Percentiles rank a stretch among this genome's conserved stretches.
phyloP scores from a whole-genome alignment of 148 eudicot genomes.

The Fagopyrum tataricum region DNA sequence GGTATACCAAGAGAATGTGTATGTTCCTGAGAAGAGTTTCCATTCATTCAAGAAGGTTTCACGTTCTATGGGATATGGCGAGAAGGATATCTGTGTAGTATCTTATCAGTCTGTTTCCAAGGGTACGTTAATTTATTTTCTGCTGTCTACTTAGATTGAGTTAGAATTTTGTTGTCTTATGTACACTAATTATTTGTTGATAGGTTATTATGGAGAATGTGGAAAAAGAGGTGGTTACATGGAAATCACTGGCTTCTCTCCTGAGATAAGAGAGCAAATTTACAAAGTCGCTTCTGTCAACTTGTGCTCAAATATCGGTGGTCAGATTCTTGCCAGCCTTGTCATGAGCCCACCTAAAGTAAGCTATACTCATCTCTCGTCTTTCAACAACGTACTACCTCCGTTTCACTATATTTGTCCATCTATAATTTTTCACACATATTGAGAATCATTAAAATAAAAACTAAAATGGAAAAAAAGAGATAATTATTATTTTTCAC shows the following conservation, averaged over 20 bases:
- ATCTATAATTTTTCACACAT: too few species aligned
- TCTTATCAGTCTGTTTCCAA: constrained; percentile 92
- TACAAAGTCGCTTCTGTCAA: constrained; percentile 94
- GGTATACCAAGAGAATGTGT: constrained; percentile 96
- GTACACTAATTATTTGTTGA: not conserved
- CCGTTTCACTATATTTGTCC: too few species aligned
- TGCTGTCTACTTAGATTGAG: not conserved
- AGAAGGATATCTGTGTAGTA: constrained; percentile 65
- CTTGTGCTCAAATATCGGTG: constrained; percentile 81
- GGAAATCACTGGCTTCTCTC: constrained; percentile 91
- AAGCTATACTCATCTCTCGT: constrained; percentile 6
- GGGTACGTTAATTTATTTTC: constrained; percentile 33
- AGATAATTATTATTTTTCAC: too few species aligned
- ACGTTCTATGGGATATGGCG: constrained; percentile 75
- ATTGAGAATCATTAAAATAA: too few species aligned
- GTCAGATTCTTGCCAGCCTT: constrained; percentile 93
- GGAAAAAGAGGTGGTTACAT: constrained; percentile 97
- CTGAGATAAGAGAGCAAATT: constrained; percentile 78
- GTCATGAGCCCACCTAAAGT: constrained; percentile 97
- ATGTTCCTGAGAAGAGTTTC: constrained; percentile 76
- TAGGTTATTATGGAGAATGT: constrained; percentile 95
- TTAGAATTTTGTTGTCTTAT: not conserved
- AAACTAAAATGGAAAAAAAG: too few species aligned
- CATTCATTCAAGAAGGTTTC: constrained; percentile 90
- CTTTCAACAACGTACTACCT: not conserved